Percentiles rank a stretch among this genome's conserved stretches.
Evolutionary conservation across 495 filamentous ascomycete genomes (phyloP).

Genomic region (Thozetella sp.): DNA sequence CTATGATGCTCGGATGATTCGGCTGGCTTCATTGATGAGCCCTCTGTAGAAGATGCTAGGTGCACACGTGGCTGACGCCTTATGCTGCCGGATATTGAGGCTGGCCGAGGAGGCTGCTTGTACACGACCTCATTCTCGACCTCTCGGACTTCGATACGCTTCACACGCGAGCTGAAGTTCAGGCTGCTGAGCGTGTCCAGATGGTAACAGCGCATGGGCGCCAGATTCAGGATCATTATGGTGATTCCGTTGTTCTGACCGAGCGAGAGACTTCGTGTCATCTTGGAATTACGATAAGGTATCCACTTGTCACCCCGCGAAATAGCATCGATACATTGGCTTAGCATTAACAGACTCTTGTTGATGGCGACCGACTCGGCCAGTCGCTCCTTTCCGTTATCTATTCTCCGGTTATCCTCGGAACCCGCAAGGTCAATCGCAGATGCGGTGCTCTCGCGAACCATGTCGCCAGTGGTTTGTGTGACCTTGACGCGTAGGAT

Average conservation of each 20-base stretch:
- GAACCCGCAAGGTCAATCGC: constrained; percentile 97
- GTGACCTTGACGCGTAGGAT: constrained; percentile 89
- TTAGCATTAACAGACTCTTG: constrained; percentile 93
- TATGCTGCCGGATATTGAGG: constrained; percentile 48
- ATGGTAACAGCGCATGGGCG: constrained; percentile 84
- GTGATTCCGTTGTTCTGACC: constrained; percentile 96
- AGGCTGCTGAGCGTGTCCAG: constrained; percentile 91
- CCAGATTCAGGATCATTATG: constrained; percentile 95
- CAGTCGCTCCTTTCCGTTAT: constrained; percentile 91
- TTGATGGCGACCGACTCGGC: constrained; percentile 98
- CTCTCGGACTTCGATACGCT: constrained; percentile 94
- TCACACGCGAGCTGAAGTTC: constrained; percentile 93
- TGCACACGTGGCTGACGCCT: constrained; percentile 81
- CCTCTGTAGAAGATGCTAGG: too few relatives aligned
- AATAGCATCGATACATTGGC: constrained; percentile 96
- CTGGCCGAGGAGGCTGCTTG: constrained; percentile 65
- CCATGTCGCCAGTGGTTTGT: constrained; percentile 70
- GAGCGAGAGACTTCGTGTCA: constrained; percentile 91
- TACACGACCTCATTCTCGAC: constrained; percentile 91
- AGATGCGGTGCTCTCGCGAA: constrained; percentile 79
- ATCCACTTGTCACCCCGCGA: constrained; percentile 69
- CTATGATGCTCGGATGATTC: too few relatives aligned
- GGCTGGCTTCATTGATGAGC: too few relatives aligned
- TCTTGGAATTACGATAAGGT: constrained; percentile 93
- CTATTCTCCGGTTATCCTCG: constrained; percentile 92